Conservation (phyloP, 805 yeast genomes). For the Ogataea siamensis region DNA sequence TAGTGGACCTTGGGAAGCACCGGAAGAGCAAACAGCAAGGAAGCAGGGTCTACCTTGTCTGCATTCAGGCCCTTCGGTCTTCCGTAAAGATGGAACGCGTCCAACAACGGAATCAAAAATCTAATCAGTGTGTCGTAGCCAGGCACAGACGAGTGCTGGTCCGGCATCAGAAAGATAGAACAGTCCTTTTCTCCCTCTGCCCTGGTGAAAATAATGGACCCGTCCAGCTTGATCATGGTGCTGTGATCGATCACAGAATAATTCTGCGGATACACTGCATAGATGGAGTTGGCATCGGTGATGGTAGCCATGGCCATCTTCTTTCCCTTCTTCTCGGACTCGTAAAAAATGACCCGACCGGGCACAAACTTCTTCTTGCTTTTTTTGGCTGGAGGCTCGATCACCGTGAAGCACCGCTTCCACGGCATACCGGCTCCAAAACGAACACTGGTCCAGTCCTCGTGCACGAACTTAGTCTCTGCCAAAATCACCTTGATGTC, state of each 20-base stretch:
- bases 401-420: slow-evolving; percentile 90
- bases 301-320: slow-evolving; percentile 81
- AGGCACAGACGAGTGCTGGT: slow-evolving; percentile 75
- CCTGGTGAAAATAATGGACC: slow-evolving; percentile 61
- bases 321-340: slow-evolving; percentile 70
- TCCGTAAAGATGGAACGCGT: slow-evolving; percentile 77
- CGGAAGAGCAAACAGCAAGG: slow-evolving; percentile 79
- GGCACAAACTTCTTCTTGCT: slow-evolving; percentile 44
- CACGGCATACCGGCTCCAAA: slow-evolving; percentile 98
- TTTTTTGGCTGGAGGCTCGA: slow-evolving; percentile 63
- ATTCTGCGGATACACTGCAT: slow-evolving; percentile 91
- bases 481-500: slow-evolving; percentile 85
- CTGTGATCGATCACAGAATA: slow-evolving; percentile 78
- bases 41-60: slow-evolving; percentile 61
- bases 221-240: slow-evolving; percentile 87
- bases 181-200: slow-evolving; percentile 52
- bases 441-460: slow-evolving; percentile 92
- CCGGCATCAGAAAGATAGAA: slow-evolving; percentile 79
- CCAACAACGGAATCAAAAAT: slow-evolving; percentile 70
- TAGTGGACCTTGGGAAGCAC: slow-evolving; percentile 76
- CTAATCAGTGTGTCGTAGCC: slow-evolving; percentile 85
- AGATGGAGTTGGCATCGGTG: slow-evolving; percentile 63
- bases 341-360: slow-evolving; percentile 79
- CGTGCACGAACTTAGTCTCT: slow-evolving; percentile 81
- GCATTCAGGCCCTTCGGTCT: slow-evolving; percentile 75